Evolutionary conservation across 2,329 filamentous ascomycete genomes (phyloP), one percentile per base, ranked within the genome.

Genomic region (Blastomyces percursus): DNA sequence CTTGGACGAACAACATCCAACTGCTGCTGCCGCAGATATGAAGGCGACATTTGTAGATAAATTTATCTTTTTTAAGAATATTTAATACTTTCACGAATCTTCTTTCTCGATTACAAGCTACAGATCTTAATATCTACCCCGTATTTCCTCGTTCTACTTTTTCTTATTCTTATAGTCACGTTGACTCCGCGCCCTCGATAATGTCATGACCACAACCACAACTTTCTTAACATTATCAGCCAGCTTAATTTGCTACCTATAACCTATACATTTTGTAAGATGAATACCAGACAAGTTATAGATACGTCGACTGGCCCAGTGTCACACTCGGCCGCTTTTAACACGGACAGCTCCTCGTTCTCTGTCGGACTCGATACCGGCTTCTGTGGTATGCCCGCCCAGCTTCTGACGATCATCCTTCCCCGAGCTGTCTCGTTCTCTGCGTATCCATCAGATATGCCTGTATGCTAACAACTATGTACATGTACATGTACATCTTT

Each of bases 241-340:
- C 27, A n/a, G 19, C 7, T 42, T 40, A 55, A 24, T 16, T 19
- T 61, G 16, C 35, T 56, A 21, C 42, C 40, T 11, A n/a, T 30
- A 16, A 24, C n/a, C n/a, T n/a, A 35, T 71, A 79, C 65, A 61
- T 24, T 12, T 40, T n/a, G 9, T 9, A 38, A 3, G n/a, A 99
- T 97, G 94, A 94, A 97, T 74, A 95, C 91, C 52, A 84, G 93
- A 64, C 89, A 88, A 60, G 85, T 89, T 62, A 90, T 97, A 71
- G 91, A 96, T 78, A 85, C 86, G 59, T 86, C 89, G 21, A 82
- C 82, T 52, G 85, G 86, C 61, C 87, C 89, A 4, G 83, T 86
- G 64, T 92, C 91, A 12, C 82, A 96, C 46, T 95, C 90, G 16
- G 85, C 88, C 55, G 85, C 89, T 9, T 96, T 96, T 79, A 97